A percentile compares a stretch with the other conserved stretches of the same genome.
These are phyloP conservation scores for Hortiboletus campestris DNA, from an alignment of 768 basidiomycete species.

Conservation along the genomic window DNA sequence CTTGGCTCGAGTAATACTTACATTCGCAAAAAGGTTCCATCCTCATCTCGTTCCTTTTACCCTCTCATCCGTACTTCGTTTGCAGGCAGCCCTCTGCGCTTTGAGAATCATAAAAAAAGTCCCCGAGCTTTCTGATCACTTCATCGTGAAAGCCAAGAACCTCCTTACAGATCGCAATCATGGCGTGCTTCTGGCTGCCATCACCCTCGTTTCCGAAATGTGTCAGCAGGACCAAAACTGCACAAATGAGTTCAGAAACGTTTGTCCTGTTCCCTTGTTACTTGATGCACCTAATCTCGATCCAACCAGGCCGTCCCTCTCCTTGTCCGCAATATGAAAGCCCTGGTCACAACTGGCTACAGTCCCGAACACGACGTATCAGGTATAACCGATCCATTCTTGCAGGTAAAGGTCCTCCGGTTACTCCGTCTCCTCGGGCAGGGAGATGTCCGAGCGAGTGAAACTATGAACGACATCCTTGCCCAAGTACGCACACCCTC, in stretches of 20 bases:
- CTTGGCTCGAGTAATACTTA: conserved; percentile 97
- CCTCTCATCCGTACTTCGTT: neutral
- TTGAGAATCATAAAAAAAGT: conserved; percentile 93
- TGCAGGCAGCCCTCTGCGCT: conserved; percentile 91
- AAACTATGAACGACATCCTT: conserved; percentile 97
- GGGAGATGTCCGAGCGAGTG: conserved; percentile 83
- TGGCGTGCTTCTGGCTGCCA: conserved; percentile 90
- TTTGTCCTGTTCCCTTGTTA: conserved; percentile 36
- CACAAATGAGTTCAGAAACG: conserved; percentile 87
- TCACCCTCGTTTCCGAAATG: conserved; percentile 95
- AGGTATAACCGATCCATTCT: conserved; percentile 97
- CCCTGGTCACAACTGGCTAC: conserved; percentile 92
- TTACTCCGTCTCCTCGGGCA: conserved; percentile 85
- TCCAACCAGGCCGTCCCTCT: conserved; percentile 76
- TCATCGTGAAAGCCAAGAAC: conserved; percentile 81
- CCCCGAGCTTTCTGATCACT: conserved; percentile 93
- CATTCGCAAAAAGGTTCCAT: conserved; percentile 90
- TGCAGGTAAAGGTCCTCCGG: conserved; percentile 90
- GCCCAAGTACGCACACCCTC: conserved; percentile 63
- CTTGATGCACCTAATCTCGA: conserved; percentile 6
- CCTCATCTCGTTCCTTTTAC: neutral
- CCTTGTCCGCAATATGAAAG: conserved; percentile 93
- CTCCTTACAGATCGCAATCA: conserved; percentile 95
- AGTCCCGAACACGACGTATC: conserved; percentile 99
- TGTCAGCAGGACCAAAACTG: conserved; percentile 72